Conservation (phyloP, 2,329 filamentous ascomycete species). For the Xylariaceae sp. region DNA sequence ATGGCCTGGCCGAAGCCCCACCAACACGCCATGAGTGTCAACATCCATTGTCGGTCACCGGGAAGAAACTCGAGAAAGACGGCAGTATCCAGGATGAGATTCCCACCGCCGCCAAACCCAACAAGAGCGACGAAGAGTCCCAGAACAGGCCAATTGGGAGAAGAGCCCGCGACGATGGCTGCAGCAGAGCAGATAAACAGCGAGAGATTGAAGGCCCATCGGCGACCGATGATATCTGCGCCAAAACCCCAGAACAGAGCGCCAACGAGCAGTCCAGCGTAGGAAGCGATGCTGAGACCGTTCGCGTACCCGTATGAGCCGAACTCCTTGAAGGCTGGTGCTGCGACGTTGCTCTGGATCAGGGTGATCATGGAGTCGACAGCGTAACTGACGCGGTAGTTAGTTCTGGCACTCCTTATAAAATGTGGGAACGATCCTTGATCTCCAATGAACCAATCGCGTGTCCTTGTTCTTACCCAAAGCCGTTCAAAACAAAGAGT, state of each 20-base stretch:
- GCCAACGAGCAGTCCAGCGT: conserved; percentile 44
- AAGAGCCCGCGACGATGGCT: conserved; percentile 61
- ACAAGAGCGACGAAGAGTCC: conserved; percentile 60
- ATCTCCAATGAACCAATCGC: neutral
- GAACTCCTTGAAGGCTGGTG: conserved; percentile 57
- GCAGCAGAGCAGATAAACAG: conserved; percentile 60
- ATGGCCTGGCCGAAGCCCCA: conserved; percentile 47
- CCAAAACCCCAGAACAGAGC: conserved; percentile 66
- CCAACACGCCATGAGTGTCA: conserved; percentile 59
- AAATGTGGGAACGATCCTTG: neutral
- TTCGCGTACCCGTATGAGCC: conserved; percentile 48
- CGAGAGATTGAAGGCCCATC: conserved; percentile 65
- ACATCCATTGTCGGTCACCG: conserved; percentile 57
- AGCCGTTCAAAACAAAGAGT: conserved; percentile 58
- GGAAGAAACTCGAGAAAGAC: conserved; percentile 46
- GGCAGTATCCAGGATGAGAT: conserved; percentile 59
- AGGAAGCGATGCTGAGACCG: conserved; percentile 59
- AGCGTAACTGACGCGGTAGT: conserved; percentile 41
- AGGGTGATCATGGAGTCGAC: conserved; percentile 54
- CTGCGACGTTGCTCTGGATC: conserved; percentile 61
- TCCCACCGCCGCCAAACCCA: conserved; percentile 62
- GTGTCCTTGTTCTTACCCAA: conserved; percentile 41
- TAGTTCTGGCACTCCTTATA: neutral
- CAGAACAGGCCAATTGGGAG: conserved; percentile 63
- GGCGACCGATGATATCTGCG: conserved; percentile 65